These are phyloP conservation scores for Populus simonii DNA, from an alignment of 345 rosid species.

Conservation along the genomic window DNA sequence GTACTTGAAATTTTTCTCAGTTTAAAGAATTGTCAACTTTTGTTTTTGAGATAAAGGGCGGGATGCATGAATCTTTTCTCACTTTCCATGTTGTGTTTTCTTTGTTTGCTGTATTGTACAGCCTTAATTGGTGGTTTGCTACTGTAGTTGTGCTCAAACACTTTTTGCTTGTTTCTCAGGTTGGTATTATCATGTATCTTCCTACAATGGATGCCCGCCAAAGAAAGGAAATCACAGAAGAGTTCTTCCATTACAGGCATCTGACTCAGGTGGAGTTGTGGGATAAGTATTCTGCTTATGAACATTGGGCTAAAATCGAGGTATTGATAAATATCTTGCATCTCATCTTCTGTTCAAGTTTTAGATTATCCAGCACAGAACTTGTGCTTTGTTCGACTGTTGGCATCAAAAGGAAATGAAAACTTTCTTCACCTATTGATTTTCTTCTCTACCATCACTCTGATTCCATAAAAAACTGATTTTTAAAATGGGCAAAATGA, in stretches of 20 bases:
- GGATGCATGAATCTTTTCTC: not conserved
- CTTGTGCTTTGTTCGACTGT: not conserved
- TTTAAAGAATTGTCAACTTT: not conserved
- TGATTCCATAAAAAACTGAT: too few relatives aligned
- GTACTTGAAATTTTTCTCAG: not conserved
- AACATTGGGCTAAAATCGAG: constrained; percentile 99
- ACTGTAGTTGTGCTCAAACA: not conserved
- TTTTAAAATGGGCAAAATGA: not conserved
- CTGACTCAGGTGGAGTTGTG: constrained; percentile 63
- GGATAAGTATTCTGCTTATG: constrained; percentile 82
- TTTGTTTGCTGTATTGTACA: not conserved
- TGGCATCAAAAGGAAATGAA: not conserved
- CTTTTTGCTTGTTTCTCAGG: constrained; percentile 40
- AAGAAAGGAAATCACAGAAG: constrained; percentile 92
- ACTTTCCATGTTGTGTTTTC: not conserved
- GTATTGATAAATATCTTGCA: constrained; percentile 36
- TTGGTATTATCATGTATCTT: constrained; percentile 97
- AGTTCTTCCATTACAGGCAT: constrained; percentile 81
- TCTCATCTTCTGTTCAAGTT: not conserved
- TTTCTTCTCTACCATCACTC: not conserved
- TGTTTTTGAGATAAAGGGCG: not conserved
- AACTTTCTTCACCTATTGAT: not conserved
- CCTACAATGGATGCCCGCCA: constrained; percentile 90
- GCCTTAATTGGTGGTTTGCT: not conserved
- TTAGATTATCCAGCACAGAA: not conserved